Percentiles rank a stretch among this genome's conserved stretches.
Evolutionary conservation across 768 basidiomycete genomes (phyloP).

Genomic region (Termitomyces sp.): DNA sequence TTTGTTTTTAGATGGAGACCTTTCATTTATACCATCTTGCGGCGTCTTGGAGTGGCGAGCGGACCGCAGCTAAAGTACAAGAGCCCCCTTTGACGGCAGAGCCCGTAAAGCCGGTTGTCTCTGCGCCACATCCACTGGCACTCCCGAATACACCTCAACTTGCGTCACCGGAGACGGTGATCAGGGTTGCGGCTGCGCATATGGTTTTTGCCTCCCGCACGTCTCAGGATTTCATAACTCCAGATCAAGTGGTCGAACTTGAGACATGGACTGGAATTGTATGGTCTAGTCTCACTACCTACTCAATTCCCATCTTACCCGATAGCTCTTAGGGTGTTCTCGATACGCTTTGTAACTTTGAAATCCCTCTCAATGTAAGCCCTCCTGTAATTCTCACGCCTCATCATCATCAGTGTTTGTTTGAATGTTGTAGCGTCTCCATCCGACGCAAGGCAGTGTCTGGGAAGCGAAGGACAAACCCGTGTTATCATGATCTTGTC

Average conservation of each 20-base stretch:
- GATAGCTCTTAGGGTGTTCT: constrained; percentile 43
- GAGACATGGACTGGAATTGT: constrained; percentile 62
- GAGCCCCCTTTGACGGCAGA: constrained; percentile 42
- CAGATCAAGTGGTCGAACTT: constrained; percentile 52
- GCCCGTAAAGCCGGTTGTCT: constrained; percentile 37
- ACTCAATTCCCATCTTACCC: constrained; percentile 3
- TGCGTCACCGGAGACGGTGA: constrained; percentile 32
- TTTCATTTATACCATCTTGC: constrained; percentile 82
- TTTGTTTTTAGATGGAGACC: constrained; percentile 70
- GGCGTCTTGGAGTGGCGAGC: constrained; percentile 53
- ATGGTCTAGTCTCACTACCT: constrained; percentile 9
- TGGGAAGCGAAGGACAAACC: constrained; percentile 35
- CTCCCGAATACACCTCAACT: constrained; percentile 15
- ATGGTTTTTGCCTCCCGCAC: constrained; percentile 80
- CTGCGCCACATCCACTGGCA: constrained; percentile 21
- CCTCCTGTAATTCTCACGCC: not conserved
- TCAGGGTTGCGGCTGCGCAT: constrained; percentile 76
- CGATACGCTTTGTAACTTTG: constrained; percentile 47
- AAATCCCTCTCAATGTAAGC: constrained; percentile 51
- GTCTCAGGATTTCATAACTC: constrained; percentile 73
- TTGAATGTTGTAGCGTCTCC: constrained; percentile 39
- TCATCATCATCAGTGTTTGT: constrained; percentile 8
- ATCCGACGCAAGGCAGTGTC: constrained; percentile 52
- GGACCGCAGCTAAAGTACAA: constrained; percentile 17
- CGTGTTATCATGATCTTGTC: not conserved